Base-by-base conservation (phyloP, 345 rosid genomes). In the Schrenkiella parvula region DNA sequence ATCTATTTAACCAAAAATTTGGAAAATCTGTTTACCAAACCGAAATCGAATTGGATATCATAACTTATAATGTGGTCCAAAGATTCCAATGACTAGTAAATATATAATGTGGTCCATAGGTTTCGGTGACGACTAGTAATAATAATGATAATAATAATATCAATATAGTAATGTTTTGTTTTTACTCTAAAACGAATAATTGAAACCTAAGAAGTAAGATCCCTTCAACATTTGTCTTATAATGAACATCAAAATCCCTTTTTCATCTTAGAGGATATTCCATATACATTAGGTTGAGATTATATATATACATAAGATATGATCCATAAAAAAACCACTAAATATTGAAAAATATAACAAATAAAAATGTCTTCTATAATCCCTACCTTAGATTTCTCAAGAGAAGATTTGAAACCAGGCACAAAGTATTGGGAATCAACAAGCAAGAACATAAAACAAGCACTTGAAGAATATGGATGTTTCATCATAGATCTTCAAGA, bases 401-500 rank as follows among this genome's bases (percentile, higher is more conserved):
- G 61, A 55, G 75, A 70, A 69, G 75, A 70, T 54, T 55, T 76
- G 53, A 76, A 63, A 29, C 75, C 37, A 43, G 75, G 75, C 42
- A 76, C 75, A 8, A 35, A 37, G 13, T 69, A 70, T 15, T 70
- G 79, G 79, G 28, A 63, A 55, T 18, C 71, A 63, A 76, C 66
- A 44, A 42, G 79, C 29, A 63, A 76, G 6, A 69, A 54, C 21
- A 55, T 69, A 19, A 69, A 0, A 62, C 1, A 62, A 46, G 59
- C 79, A 32, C 75, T 76, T 69, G 79, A 76, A 54, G 52, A 52
- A 23, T 62, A 62, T 15, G 79, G 79, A 13, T 76, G 79, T 62
- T 76, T 76, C 79, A 76, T 76, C 42, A 69, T 76, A 35, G 79
- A 76, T 63, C 70, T 76, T 35, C 65, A 76, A 60, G 66, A 70